A percentile compares a stretch with the other conserved stretches of the same genome.
These are phyloP conservation scores for Sisymbrium altissimum DNA, from an alignment of 345 rosid genomes.

Conservation along the genomic window DNA sequence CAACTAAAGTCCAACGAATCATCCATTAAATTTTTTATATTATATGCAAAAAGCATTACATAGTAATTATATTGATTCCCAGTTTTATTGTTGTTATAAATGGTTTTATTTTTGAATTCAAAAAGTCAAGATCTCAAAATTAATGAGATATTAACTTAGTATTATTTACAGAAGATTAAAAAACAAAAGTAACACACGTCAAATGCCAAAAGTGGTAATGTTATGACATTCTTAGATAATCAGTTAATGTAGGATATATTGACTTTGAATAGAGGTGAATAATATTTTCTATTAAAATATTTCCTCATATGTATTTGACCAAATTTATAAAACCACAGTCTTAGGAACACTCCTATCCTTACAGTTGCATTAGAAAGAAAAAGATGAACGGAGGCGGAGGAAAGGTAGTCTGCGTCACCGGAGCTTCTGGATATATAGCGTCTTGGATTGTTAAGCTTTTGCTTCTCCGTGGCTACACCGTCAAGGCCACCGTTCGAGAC, in stretches of 20 bases:
- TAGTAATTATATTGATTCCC: neutral
- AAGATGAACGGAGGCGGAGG: neutral
- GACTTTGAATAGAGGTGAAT: neutral
- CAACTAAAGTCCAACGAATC: no score
- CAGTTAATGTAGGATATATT: neutral
- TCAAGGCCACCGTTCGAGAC: neutral
- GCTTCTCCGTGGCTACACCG: neutral
- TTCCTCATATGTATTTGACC: neutral
- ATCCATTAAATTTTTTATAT: no score
- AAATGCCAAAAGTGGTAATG: neutral
- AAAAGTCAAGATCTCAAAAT: neutral
- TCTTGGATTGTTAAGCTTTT: conserved; percentile 1
- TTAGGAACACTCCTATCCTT: neutral
- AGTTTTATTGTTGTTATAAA: neutral
- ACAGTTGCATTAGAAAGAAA: neutral
- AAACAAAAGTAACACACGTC: neutral
- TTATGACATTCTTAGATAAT: neutral
- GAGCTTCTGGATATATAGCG: neutral
- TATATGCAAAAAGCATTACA: no score
- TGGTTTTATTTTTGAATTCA: neutral
- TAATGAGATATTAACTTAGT: no score
- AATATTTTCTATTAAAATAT: neutral
- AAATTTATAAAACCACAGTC: neutral
- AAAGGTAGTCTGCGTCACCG: neutral
- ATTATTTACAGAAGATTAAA: neutral